Conservation (phyloP, 2,329 filamentous ascomycete species). For the Pestalotiopsis sp. region DNA sequence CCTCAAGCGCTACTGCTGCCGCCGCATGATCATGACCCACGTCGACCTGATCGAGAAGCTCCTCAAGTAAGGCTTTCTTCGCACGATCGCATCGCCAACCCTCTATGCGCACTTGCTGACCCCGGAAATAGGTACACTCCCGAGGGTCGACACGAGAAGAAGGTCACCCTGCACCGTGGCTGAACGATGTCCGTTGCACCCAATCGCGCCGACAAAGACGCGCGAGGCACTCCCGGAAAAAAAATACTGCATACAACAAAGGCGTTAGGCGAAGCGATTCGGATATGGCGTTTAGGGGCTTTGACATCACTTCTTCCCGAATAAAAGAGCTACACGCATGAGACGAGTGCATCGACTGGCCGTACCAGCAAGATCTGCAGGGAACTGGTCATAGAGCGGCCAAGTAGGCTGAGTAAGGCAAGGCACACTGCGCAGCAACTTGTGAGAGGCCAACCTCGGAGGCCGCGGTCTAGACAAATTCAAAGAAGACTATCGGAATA, state of each 20-base stretch:
- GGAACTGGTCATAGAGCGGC: background rate
- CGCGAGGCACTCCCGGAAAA: background rate
- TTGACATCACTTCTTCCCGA: background rate
- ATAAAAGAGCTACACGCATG: background rate
- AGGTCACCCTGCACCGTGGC: slow-evolving; percentile 45
- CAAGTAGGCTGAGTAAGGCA: background rate
- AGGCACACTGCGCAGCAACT: background rate
- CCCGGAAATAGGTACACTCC: slow-evolving; percentile 58
- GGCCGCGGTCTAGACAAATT: background rate
- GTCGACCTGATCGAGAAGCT: slow-evolving; percentile 99
- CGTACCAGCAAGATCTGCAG: background rate
- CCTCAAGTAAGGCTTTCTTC: slow-evolving; percentile 68
- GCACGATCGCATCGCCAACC: background rate
- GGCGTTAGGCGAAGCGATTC: slow-evolving; percentile 32
- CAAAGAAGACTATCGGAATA: background rate
- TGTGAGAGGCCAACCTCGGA: background rate
- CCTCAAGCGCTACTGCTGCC: slow-evolving; percentile 95
- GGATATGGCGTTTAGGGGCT: slow-evolving; percentile 8
- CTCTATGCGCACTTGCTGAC: slow-evolving; percentile 19
- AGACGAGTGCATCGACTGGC: background rate
- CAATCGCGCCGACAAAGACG: background rate
- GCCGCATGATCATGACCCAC: slow-evolving; percentile 99
- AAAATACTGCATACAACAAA: slow-evolving; percentile 28
- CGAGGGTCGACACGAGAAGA: slow-evolving; percentile 66
- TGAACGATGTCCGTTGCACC: slow-evolving; percentile 13